phyloP scores from a whole-genome alignment of 1,284 basidiomycete species.

The Trichosporon ovoides region DNA sequence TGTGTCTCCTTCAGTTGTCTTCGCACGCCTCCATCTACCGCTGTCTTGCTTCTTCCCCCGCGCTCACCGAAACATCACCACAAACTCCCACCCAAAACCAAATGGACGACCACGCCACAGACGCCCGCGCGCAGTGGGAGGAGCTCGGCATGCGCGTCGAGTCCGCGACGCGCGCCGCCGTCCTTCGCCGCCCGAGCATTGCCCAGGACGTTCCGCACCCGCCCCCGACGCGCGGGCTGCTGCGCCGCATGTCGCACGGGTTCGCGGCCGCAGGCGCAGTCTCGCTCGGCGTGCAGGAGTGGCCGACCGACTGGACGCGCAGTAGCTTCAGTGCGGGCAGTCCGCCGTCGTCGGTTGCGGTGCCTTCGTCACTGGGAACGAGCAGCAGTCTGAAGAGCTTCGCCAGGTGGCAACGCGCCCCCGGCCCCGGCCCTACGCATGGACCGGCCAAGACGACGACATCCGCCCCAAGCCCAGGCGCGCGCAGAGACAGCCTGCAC shows the following conservation, averaged over 20 bases:
- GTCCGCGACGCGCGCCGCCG: neutral
- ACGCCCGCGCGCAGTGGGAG: neutral
- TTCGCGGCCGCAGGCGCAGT: neutral
- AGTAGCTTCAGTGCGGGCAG: neutral
- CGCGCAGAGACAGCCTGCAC: neutral
- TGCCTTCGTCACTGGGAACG: neutral
- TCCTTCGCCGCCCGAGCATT: neutral
- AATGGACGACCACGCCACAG: neutral
- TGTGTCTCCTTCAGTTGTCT: no score
- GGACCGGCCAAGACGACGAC: neutral
- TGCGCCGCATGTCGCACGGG: neutral
- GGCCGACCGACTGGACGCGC: neutral
- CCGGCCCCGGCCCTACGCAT: neutral
- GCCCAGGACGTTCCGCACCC: neutral
- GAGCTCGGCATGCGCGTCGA: neutral
- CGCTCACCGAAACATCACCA: no score
- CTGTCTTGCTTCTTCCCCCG: no score
- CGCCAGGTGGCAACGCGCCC: neutral
- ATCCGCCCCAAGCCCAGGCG: no score
- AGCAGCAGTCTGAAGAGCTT: neutral
- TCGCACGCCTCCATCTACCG: no score
- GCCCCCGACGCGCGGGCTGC: neutral
- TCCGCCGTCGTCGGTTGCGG: neutral
- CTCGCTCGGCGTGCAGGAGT: neutral
- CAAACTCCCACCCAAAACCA: neutral